Conservation (phyloP, 441 rosid genomes). For the Populus hybrid region DNA sequence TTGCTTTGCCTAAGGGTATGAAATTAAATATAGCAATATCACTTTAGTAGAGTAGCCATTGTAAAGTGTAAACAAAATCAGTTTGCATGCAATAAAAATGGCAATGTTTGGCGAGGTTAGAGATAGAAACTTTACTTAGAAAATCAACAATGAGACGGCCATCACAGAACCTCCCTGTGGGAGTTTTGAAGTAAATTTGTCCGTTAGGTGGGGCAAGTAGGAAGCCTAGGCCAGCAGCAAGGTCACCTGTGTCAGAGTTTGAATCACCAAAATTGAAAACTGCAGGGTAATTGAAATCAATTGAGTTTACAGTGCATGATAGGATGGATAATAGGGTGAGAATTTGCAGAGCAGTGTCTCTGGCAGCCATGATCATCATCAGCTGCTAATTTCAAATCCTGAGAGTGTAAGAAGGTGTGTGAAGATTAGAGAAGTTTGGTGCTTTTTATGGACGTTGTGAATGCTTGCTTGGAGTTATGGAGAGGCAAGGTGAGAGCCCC, state of each 20-base stretch:
- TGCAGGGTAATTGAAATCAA: conserved; percentile 47
- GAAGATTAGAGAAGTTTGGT: neutral
- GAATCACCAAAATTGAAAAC: conserved; percentile 55
- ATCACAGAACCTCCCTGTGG: conserved; percentile 38
- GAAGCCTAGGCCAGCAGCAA: conserved; percentile 34
- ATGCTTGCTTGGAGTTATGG: conserved; percentile 35
- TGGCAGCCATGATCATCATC: conserved; percentile 23
- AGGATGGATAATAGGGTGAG: conserved; percentile 20
- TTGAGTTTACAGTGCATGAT: conserved; percentile 26
- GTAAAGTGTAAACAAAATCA: neutral
- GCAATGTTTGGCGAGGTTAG: neutral
- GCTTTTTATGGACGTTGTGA: conserved; percentile 9
- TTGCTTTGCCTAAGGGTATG: no score
- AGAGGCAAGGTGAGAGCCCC: conserved; percentile 19
- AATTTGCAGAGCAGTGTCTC: conserved; percentile 6
- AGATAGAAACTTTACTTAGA: conserved; percentile 37
- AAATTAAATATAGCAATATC: no score
- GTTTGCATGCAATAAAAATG: neutral
- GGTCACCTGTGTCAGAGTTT: conserved; percentile 46
- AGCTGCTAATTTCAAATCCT: neutral
- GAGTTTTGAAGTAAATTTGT: conserved; percentile 30
- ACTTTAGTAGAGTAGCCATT: neutral
- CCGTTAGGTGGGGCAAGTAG: conserved; percentile 35
- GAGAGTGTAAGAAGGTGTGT: neutral
- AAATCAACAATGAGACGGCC: conserved; percentile 47